Conservation (phyloP, 2,329 filamentous ascomycete species). For the Diaporthe destruens region DNA sequence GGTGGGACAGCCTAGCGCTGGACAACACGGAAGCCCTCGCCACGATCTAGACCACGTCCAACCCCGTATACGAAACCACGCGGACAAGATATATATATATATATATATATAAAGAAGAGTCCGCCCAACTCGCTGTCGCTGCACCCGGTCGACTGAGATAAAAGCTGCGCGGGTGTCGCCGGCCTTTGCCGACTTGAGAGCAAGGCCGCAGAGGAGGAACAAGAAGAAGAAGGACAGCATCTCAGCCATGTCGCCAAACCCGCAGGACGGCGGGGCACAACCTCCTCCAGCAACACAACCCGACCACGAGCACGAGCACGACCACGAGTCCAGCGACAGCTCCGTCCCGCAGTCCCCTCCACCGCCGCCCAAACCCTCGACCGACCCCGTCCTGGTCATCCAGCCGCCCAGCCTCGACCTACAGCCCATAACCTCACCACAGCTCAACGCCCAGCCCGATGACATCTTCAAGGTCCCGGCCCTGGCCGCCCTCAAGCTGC, state of each 20-base stretch:
- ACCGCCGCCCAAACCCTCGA: conserved; percentile 54
- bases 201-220: background rate
- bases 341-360: conserved; percentile 51
- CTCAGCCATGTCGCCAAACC: conserved; percentile 40
- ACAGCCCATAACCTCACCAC: conserved; percentile 46
- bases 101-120: background rate
- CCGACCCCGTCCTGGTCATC: conserved; percentile 51
- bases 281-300: background rate
- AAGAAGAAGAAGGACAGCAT: background rate
- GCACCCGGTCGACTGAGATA: background rate
- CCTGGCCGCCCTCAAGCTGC: conserved; percentile 80
- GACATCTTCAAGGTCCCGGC: conserved; percentile 81
- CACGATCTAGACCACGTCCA: conserved; percentile 14
- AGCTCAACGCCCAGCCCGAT: conserved; percentile 57
- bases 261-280: conserved; percentile 34
- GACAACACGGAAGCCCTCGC: background rate
- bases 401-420: conserved; percentile 43
- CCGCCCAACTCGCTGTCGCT: background rate
- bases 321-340: conserved; percentile 41
- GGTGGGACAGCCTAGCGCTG: conserved; percentile 1
- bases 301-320: background rate
- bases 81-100: background rate
- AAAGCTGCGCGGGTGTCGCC: background rate
- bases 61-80: background rate
- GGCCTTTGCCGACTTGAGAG: background rate